Base-by-base conservation (phyloP, 495 filamentous ascomycete genomes). In the Penicillium pancosmium region DNA sequence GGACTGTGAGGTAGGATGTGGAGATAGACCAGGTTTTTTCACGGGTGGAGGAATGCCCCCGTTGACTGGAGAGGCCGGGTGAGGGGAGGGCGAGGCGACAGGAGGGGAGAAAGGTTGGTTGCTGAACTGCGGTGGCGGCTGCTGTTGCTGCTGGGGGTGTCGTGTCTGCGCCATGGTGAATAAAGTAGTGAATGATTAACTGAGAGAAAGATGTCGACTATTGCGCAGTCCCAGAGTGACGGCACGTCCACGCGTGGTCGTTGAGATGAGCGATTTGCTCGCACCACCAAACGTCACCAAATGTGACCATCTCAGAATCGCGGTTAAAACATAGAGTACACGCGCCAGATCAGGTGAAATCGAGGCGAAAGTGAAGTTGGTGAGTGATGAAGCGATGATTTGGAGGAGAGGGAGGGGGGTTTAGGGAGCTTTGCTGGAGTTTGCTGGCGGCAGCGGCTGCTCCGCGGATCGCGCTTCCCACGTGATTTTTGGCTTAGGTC, bases 21-120 rank as follows among this genome's bases (percentile, higher is more conserved):
- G 85, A 25, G 89, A 91, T 13, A 91, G 74, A 19, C 85, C 85
- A 55, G 84, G 84, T 47, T 89, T 82, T 72, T 95, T 84, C 0
- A 84, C 81, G 16, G 86, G 87, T 47, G 82, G 77, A 61, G 72
- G 73, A 59, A 73, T 68, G 65, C 66, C 60, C 67, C 69, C 71
- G 59, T 76, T 80, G 43, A 76, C 63, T 41, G 80, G 76, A 6
- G 78, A 76, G 25, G 69, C 60, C 44, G 73, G 67, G 38, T 70
- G 68, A 53, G 64, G 85, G 18, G 83, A 84, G 19, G 81, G 75
- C 21, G 82, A 78, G 23, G 74, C 75, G 38, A 79, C 82, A 48
- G 81, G 78, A 61, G 82, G 82, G 18, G 84, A 86, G 68, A 81
- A 84, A 27, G 78, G 72, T 49, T 80, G 75, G 27, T 71, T 69